Base-by-base conservation (phyloP, 1,284 basidiomycete genomes). In the Cryptococcus hybrid region DNA sequence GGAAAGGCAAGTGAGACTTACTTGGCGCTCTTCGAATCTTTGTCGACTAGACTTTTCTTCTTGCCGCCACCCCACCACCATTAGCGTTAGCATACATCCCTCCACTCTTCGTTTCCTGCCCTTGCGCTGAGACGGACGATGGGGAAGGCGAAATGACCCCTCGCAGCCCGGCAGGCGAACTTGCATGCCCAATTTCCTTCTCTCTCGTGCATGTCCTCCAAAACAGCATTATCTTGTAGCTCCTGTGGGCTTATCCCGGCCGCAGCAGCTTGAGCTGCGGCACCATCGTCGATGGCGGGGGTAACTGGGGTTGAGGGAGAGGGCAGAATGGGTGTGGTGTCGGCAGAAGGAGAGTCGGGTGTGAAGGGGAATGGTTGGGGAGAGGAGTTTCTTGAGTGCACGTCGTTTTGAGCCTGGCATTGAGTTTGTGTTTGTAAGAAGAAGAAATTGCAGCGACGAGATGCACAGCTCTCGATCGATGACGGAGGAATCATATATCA, bases 11-110 rank as follows among this genome's bases (percentile, higher is more conserved):
- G 18, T 18, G 36, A 9, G 12, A 69, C 83, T 65, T 64, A 89
- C 90, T 84, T 90, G 86, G 53, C 92, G 82, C 52, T 90, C 90
- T 63, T 85, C 83, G 76, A 89, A 89, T 47, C 89, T 84, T 62
- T 80, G 79, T 67, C 82, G 80, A 73, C 85, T 90, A 44, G 85
- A 80, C 72, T 86, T 86, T 87, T 84, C 52, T 78, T 61, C 49
- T 65, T 62, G n/a, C 61, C 60, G 34, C 59, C 54, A 48, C 45
- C 50, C 48, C 52, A 5, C 34, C 50, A 34, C 0, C 40, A 12
- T 18, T n/a, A 42, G 35, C 18, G 35, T 46, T 46, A 6, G 13
- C 50, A 5, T 39, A 43, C 38, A 52, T 52, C 3, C 51, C 51
- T 5, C 40, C 42, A n/a, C 51, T 40, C 11, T 15, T 30, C 52